phyloP scores from a whole-genome alignment of 331 rosid genomes.

The Quercus tomentella region DNA sequence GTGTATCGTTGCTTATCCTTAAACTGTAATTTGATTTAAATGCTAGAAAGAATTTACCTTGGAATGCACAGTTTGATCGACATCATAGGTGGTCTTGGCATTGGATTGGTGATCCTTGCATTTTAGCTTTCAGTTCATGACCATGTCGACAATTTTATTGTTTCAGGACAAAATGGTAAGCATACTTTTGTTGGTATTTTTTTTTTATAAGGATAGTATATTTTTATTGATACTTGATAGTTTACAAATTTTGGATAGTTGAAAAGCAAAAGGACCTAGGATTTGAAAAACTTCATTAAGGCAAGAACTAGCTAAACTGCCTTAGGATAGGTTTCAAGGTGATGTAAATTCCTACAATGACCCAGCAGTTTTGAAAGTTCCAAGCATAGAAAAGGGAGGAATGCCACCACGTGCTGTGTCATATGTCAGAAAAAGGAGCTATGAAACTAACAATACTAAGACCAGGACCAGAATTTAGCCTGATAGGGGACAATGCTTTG shows the following conservation, averaged over 20 bases:
- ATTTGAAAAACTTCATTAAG: not conserved
- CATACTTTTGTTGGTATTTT: not conserved
- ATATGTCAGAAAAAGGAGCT: not conserved
- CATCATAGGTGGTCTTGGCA: conserved; percentile 58
- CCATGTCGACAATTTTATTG: conserved; percentile 58
- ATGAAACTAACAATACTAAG: not conserved
- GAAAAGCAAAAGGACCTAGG: not conserved
- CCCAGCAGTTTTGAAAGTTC: not conserved
- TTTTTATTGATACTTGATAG: not conserved
- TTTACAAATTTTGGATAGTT: not conserved
- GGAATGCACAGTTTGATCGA: conserved; percentile 93
- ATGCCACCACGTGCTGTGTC: too few relatives aligned
- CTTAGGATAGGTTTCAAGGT: not conserved
- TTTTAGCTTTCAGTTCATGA: conserved; percentile 72
- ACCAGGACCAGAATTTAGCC: not conserved
- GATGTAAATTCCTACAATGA: not conserved
- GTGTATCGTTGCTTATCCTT: conserved; percentile 15
- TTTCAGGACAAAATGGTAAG: conserved; percentile 84
- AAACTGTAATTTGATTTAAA: conserved; percentile 19
- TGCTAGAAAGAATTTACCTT: conserved; percentile 86
- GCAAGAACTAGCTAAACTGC: not conserved
- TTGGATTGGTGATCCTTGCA: conserved; percentile 62
- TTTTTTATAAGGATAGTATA: conserved; percentile 17
- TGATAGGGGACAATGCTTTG: not conserved
- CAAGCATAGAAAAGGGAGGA: not conserved